phyloP scores from a whole-genome alignment of 2,329 filamentous ascomycete genomes.

The Fusarium liriodendri region DNA sequence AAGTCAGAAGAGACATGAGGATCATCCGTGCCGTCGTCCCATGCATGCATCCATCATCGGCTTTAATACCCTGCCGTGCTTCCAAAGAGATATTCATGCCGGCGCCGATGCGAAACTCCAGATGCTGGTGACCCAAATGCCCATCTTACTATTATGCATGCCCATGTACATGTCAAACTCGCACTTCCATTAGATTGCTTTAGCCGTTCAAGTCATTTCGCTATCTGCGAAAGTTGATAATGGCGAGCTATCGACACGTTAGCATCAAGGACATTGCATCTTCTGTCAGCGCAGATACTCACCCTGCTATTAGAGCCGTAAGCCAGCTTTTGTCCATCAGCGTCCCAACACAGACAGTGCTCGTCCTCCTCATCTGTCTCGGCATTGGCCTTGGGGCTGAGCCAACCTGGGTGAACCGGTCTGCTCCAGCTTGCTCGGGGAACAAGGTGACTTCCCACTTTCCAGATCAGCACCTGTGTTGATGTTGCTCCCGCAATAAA shows the following conservation, averaged over 20 bases:
- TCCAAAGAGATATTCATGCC: neutral
- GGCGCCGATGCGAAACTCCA: neutral
- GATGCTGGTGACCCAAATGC: constrained; percentile 6
- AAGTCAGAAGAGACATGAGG: constrained; percentile 34
- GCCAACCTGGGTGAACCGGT: constrained; percentile 66
- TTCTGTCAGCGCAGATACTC: constrained; percentile 48
- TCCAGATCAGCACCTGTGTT: constrained; percentile 72
- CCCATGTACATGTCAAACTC: neutral
- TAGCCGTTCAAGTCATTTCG: neutral
- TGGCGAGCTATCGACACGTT: constrained; percentile 54
- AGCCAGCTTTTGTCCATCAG: constrained; percentile 69
- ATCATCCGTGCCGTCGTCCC: constrained; percentile 11
- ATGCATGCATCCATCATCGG: constrained; percentile 1
- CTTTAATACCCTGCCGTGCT: constrained; percentile 5
- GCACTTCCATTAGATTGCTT: neutral
- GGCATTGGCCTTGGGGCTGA: constrained; percentile 65
- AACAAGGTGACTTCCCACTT: constrained; percentile 67
- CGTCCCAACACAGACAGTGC: constrained; percentile 72
- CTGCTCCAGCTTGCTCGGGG: constrained; percentile 71
- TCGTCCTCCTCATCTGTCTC: constrained; percentile 69
- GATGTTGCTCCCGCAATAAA: constrained; percentile 72
- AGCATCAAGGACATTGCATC: constrained; percentile 3
- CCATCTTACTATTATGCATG: constrained; percentile 3
- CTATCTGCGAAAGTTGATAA: constrained; percentile 62
- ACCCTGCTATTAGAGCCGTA: constrained; percentile 73